phyloP scores from a whole-genome alignment of 1,284 basidiomycete species.

The Ustilago crameri region DNA sequence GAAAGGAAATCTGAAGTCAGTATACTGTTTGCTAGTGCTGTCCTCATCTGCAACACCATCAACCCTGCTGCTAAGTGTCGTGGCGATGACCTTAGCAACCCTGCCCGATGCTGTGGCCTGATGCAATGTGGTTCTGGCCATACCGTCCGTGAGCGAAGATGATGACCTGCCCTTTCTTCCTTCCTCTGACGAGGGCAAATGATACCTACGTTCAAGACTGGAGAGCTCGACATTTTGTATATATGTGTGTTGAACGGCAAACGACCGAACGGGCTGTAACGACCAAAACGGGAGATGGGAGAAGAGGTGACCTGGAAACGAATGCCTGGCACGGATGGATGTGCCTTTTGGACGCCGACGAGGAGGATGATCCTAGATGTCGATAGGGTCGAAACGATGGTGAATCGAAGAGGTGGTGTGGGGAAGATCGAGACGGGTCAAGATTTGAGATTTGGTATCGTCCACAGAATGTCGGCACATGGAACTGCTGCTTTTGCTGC shows the following conservation, averaged over 20 bases:
- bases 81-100: background rate
- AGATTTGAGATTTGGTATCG: background rate
- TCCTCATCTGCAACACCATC: no score
- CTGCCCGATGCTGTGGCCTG: background rate
- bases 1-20: background rate
- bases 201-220: slow-evolving; percentile 63
- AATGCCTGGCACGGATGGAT: slow-evolving; percentile 17
- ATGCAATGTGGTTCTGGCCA: no score
- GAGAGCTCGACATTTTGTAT: slow-evolving; percentile 56
- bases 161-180: no score
- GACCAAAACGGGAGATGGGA: slow-evolving; percentile 7
- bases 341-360: slow-evolving; percentile 16
- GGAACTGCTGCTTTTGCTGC: slow-evolving; percentile 10
- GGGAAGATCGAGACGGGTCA: slow-evolving; percentile 6
- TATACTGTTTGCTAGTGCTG: background rate
- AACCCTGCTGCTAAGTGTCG: no score
- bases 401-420: slow-evolving; percentile 6
- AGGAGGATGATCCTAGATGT: slow-evolving; percentile 11
- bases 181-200: no score
- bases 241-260: slow-evolving; percentile 13
- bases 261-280: slow-evolving; percentile 7
- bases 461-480: slow-evolving; percentile 23
- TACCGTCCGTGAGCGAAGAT: no score
- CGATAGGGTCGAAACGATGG: background rate
- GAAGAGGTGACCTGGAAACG: slow-evolving; percentile 6